Conservation (phyloP, 805 yeast genomes). For the Starmerella stigmatis region DNA sequence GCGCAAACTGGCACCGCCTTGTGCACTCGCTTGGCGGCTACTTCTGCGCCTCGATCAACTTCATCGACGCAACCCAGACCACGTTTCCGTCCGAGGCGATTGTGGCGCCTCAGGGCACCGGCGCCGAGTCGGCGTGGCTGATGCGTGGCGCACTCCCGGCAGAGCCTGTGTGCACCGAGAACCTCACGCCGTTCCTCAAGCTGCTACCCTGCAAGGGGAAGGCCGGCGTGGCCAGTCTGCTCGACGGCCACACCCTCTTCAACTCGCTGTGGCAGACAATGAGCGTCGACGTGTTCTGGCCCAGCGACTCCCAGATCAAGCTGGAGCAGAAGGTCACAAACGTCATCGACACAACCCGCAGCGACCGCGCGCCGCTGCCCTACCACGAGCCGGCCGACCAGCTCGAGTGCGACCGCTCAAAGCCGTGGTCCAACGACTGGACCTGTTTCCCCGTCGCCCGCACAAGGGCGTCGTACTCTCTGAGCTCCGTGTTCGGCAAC, state of each 20-base stretch:
- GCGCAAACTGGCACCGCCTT: constrained; percentile 55
- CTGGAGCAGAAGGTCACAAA: constrained; percentile 52
- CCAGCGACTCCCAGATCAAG: constrained; percentile 36
- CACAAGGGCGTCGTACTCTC: constrained; percentile 35
- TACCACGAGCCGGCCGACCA: constrained; percentile 61
- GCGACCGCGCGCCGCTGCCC: constrained; percentile 67
- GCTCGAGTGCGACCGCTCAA: constrained; percentile 62
- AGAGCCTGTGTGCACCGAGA: constrained; percentile 95
- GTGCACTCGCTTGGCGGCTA: constrained; percentile 75
- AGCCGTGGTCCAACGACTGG: constrained; percentile 44
- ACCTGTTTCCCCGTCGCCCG: constrained; percentile 59
- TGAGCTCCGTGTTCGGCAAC: constrained; percentile 63
- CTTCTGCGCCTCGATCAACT: constrained; percentile 90
- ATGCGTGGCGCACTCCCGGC: constrained; percentile 83
- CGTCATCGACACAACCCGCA: constrained; percentile 62
- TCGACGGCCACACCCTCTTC: constrained; percentile 78
- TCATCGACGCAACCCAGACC: constrained; percentile 69
- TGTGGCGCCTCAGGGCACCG: constrained; percentile 19
- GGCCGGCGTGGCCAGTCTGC: constrained; percentile 71
- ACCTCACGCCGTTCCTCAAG: constrained; percentile 84
- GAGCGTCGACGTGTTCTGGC: constrained; percentile 68
- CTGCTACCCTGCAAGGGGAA: constrained; percentile 85
- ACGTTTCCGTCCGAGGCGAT: constrained; percentile 44
- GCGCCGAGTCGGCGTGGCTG: constrained; percentile 22
- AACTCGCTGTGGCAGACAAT: constrained; percentile 91